Evolutionary conservation across 2,329 filamentous ascomycete species (phyloP).

Genomic region (Fusarium brevicatenulatum): DNA sequence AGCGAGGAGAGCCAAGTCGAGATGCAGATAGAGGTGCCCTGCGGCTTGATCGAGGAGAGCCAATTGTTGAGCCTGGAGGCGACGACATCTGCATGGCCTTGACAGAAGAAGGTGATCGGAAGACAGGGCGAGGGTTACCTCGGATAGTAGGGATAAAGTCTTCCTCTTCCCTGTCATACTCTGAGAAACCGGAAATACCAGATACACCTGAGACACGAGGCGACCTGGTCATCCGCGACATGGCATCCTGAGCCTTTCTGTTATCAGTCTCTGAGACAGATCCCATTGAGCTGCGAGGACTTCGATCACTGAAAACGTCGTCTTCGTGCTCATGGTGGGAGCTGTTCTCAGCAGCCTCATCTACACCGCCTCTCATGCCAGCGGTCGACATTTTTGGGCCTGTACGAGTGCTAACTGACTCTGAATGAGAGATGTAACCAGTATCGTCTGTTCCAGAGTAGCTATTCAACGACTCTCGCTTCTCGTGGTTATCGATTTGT

Average conservation of each 20-base stretch:
- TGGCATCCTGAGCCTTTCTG: constrained; percentile 47
- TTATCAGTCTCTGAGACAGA: constrained; percentile 56
- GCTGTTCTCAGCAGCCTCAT: constrained; percentile 55
- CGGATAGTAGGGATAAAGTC: constrained; percentile 66
- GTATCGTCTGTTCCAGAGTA: constrained; percentile 34
- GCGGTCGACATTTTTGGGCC: constrained; percentile 39
- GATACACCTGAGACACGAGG: constrained; percentile 63
- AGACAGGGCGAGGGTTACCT: constrained; percentile 69
- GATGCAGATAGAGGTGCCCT: constrained; percentile 61
- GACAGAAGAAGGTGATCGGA: constrained; percentile 75
- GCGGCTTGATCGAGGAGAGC: constrained; percentile 66
- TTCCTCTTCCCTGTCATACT: constrained; percentile 57
- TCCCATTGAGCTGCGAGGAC: constrained; percentile 65
- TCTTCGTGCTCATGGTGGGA: constrained; percentile 64
- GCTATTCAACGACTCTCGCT: constrained; percentile 42
- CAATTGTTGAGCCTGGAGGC: constrained; percentile 66
- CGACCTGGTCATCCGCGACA: constrained; percentile 48
- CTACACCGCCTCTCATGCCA: constrained; percentile 32
- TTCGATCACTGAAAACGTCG: constrained; percentile 69
- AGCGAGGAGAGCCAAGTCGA: constrained; percentile 64
- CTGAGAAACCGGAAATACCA: constrained; percentile 63
- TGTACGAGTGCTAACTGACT: constrained; percentile 40
- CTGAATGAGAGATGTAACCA: constrained; percentile 42
- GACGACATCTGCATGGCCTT: constrained; percentile 78
- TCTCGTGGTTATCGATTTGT: constrained; percentile 54